Evolutionary conservation across 1,139 yeast genomes (phyloP).

Genomic region (Suhomyces bolitotheri): DNA sequence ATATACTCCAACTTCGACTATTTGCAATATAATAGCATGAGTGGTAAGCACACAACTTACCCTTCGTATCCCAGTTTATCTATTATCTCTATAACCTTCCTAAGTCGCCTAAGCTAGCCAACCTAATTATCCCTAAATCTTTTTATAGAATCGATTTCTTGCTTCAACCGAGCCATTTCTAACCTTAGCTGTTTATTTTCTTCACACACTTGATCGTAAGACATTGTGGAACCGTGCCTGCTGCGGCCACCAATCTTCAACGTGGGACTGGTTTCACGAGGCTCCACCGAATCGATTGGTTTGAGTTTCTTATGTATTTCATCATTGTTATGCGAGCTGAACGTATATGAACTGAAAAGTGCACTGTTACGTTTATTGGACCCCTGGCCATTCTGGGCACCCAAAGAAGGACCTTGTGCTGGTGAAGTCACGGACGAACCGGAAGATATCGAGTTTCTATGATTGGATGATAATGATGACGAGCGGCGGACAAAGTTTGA

Average conservation of each 20-base stretch:
- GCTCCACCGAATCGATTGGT: slow-evolving; percentile 7
- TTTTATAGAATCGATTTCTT: slow-evolving; percentile 11
- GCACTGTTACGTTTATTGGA: slow-evolving; percentile 17
- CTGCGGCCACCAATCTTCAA: slow-evolving; percentile 12
- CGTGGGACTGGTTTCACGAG: slow-evolving; percentile 16
- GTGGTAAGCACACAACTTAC: too few species aligned
- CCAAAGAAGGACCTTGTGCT: slow-evolving; percentile 3
- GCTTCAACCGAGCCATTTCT: slow-evolving; percentile 17
- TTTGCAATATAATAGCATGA: too few species aligned
- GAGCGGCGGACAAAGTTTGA: slow-evolving; percentile 15
- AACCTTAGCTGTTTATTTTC: slow-evolving; percentile 18
- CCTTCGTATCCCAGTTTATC: too few species aligned
- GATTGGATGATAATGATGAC: slow-evolving; percentile 17
- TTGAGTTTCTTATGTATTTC: slow-evolving; percentile 13
- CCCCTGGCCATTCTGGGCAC: slow-evolving; percentile 1
- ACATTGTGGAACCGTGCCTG: slow-evolving; percentile 15
- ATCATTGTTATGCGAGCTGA: slow-evolving; percentile 10
- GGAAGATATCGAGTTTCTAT: slow-evolving; percentile 18
- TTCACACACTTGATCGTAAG: slow-evolving; percentile 15
- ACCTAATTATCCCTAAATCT: background rate
- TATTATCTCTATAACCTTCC: slow-evolving; percentile 4
- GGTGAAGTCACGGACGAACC: slow-evolving; percentile 12
- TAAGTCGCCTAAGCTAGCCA: too few species aligned
- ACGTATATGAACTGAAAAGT: slow-evolving; percentile 15
- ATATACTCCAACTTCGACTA: too few species aligned